These are phyloP conservation scores for Nigrospora sphaerica DNA, from an alignment of 2,329 filamentous ascomycete genomes.

Conservation along the genomic window DNA sequence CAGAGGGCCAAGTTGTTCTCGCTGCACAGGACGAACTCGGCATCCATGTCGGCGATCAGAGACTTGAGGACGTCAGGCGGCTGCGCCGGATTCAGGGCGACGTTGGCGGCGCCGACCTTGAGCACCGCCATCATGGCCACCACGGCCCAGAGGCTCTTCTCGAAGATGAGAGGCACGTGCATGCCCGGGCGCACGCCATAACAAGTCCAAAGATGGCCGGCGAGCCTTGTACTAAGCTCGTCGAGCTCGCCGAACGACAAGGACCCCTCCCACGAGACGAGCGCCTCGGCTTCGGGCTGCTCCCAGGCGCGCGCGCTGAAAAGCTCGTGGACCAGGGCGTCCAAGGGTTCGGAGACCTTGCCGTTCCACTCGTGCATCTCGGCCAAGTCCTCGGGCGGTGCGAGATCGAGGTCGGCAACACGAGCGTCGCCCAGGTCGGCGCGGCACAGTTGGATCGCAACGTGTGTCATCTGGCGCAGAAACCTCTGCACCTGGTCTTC, in stretches of 20 bases:
- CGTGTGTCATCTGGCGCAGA: conserved; percentile 3
- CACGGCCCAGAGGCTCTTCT: background rate
- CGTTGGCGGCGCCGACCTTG: background rate
- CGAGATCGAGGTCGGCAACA: conserved; percentile 1
- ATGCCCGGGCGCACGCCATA: background rate
- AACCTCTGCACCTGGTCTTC: conserved; percentile 2
- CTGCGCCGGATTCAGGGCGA: background rate
- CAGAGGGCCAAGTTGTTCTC: background rate
- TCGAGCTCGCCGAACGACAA: background rate
- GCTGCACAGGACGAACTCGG: background rate
- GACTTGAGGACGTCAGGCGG: background rate
- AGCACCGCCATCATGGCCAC: conserved; percentile 1
- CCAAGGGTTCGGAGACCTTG: background rate
- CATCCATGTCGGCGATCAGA: background rate
- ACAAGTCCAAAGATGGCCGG: background rate
- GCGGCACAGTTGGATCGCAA: background rate
- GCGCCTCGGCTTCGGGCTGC: background rate
- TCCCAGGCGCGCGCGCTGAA: background rate
- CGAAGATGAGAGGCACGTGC: background rate
- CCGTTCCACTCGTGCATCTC: background rate
- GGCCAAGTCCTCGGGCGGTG: background rate
- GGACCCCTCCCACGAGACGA: background rate
- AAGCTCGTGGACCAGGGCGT: background rate
- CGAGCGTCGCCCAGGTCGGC: background rate
- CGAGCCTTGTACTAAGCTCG: background rate